Percentiles rank a stretch among this genome's conserved stretches.
These are phyloP conservation scores for Cryphonectria naterciae DNA, from an alignment of 2,329 filamentous ascomycete species.

Conservation along the genomic window DNA sequence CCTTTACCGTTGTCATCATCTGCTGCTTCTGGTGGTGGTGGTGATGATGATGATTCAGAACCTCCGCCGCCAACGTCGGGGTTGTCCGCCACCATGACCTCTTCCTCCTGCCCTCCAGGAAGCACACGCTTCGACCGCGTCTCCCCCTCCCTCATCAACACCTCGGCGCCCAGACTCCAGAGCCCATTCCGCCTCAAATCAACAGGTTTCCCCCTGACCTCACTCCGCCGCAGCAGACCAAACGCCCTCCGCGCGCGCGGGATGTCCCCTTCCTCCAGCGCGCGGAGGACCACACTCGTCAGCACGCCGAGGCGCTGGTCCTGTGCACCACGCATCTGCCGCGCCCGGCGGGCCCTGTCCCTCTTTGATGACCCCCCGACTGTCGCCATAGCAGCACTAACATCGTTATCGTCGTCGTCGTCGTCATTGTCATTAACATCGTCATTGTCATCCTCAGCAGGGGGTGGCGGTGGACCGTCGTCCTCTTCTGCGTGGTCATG, in stretches of 20 bases:
- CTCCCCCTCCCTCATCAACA: conserved; percentile 69
- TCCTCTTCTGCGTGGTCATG: neutral
- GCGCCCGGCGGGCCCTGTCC: conserved; percentile 42
- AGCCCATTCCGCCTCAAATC: conserved; percentile 72
- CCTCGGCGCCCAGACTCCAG: conserved; percentile 86
- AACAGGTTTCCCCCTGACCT: conserved; percentile 56
- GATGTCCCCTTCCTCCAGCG: conserved; percentile 72
- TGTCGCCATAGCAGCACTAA: conserved; percentile 13
- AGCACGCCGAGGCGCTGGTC: conserved; percentile 67
- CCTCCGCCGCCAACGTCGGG: conserved; percentile 24
- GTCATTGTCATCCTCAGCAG: conserved; percentile 25
- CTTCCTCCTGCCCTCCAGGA: neutral
- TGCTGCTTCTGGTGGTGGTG: neutral
- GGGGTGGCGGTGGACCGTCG: conserved; percentile 2
- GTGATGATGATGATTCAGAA: neutral
- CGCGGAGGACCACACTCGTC: conserved; percentile 71
- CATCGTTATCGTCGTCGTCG: conserved; percentile 29
- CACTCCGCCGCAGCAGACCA: conserved; percentile 67
- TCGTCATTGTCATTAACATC: neutral
- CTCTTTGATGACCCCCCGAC: neutral
- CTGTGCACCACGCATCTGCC: conserved; percentile 30
- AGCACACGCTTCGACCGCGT: conserved; percentile 15
- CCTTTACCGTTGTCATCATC: conserved; percentile 13
- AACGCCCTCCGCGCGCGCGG: conserved; percentile 74
- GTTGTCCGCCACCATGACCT: neutral